Evolutionary conservation across 306 rosid species (phyloP).

Genomic region (Astragalus glycyphyllos): DNA sequence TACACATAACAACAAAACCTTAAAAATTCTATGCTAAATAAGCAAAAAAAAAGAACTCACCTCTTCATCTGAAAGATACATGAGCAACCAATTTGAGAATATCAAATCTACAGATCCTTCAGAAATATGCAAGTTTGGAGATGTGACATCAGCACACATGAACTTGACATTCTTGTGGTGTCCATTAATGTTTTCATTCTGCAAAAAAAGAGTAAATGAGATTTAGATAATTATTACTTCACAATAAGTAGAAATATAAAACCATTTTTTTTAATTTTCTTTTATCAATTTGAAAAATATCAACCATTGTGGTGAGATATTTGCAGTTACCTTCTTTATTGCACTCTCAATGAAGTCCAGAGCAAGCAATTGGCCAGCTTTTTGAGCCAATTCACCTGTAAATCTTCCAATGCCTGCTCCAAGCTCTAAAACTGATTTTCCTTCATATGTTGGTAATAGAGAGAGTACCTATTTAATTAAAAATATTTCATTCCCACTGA

Average conservation of each 20-base stretch:
- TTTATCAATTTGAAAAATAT: not conserved
- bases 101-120: constrained; percentile 78
- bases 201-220: constrained; percentile 22
- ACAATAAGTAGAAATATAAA: not conserved
- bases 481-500: constrained; percentile 5
- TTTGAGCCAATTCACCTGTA: constrained; percentile 76
- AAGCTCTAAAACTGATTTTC: constrained; percentile 81
- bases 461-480: constrained; percentile 66
- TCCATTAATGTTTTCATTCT: constrained; percentile 84
- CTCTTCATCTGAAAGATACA: constrained; percentile 92
- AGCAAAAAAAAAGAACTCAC: constrained; percentile 38
- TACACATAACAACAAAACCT: not conserved
- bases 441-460: constrained; percentile 72
- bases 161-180: constrained; percentile 87
- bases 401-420: constrained; percentile 99
- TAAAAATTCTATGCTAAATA: not conserved
- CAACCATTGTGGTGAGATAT: constrained; percentile 8
- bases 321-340: constrained; percentile 40
- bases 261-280: not conserved
- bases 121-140: constrained; percentile 68
- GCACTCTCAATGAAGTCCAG: constrained; percentile 57
- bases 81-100: constrained; percentile 97
- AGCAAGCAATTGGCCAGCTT: constrained; percentile 81
- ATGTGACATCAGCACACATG: constrained; percentile 89
- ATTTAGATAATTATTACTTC: not conserved